Evolutionary conservation across 345 rosid species (phyloP), one percentile per base, ranked within the genome.

Genomic region (Salix viminalis): DNA sequence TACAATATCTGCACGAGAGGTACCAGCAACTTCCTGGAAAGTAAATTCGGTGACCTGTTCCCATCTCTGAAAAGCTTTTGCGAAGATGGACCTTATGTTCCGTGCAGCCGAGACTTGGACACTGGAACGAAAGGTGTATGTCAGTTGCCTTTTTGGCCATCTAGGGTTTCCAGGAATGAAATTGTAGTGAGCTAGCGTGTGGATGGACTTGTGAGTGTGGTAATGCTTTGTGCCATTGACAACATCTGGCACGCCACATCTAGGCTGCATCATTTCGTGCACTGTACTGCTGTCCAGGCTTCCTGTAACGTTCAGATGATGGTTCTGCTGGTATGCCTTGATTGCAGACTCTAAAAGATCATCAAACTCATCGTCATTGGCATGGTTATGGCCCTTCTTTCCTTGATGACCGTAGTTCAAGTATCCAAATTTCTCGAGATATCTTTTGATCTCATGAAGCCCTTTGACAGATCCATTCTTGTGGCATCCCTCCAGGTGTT

Each of bases 391-490:
- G 21, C 37, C 28, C 24, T n/a, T 30, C 37, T 41, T 13, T n/a
- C 26, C 30, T 15, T 24, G 18, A 64, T 23, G 16, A 64, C 65
- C 66, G 15, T 72, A 21, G 52, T 50, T 64, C 78, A 69, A 52
- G 68, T 79, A 79, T 5, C 82, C 79, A 1, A 75, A 72, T 39
- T 75, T 70, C 37, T 52, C 26, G 2, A 79, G 62, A 54, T 50
- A 70, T 24, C 39, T 65, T 37, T 79, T 79, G 34, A 70, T 39
- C 56, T 69, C 60, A 14, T 15, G 32, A 44, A 79, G 32, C 23
- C 75, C 82, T 12, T 50, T 21, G 1, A 52, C 16, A 23, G 21
- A 52, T 12, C 50, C 67, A 54, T 75, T 75, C 32, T 75, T 75
- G 13, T 23, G 79, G 79, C 66, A 12, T 30, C 75, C 78, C 54